Conservation (phyloP, 2,329 filamentous ascomycete genomes). For the Trichoderma asperellum region DNA sequence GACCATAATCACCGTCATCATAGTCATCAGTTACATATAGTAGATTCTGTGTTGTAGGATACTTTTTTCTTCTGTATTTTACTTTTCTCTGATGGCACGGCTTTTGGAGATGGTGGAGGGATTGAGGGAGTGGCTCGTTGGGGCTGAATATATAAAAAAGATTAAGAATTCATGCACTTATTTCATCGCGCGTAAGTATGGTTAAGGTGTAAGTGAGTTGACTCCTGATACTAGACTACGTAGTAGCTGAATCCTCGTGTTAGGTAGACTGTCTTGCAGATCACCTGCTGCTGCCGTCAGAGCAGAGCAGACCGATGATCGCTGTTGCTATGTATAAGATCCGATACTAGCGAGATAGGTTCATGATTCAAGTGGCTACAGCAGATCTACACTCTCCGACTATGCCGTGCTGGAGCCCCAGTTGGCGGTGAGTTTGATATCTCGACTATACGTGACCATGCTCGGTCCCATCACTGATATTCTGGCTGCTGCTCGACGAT, state of each 20-base stretch:
- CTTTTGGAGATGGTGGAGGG: not conserved
- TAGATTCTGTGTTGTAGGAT: slow-evolving; percentile 24
- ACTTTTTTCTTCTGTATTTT: slow-evolving; percentile 20
- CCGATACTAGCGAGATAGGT: not conserved
- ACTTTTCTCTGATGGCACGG: not conserved
- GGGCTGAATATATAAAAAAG: slow-evolving; percentile 25
- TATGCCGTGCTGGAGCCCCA: not conserved
- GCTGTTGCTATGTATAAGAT: not conserved
- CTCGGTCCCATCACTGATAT: not conserved
- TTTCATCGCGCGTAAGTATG: not conserved
- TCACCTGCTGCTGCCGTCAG: not conserved
- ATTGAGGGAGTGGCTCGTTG: not conserved
- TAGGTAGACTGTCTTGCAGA: not conserved
- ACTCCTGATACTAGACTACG: not conserved
- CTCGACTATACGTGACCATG: not conserved
- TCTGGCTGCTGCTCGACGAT: not conserved
- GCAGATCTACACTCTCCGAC: not conserved
- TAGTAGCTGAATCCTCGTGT: not conserved
- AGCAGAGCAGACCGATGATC: not conserved
- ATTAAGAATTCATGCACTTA: not conserved
- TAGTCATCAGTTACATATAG: slow-evolving; percentile 26
- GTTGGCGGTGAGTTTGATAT: not conserved
- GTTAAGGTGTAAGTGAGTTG: not conserved
- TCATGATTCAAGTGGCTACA: not conserved
- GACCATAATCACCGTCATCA: slow-evolving; percentile 11